Evolutionary conservation across 2,329 filamentous ascomycete species (phyloP).

Genomic region (Paramyrothecium sp.): DNA sequence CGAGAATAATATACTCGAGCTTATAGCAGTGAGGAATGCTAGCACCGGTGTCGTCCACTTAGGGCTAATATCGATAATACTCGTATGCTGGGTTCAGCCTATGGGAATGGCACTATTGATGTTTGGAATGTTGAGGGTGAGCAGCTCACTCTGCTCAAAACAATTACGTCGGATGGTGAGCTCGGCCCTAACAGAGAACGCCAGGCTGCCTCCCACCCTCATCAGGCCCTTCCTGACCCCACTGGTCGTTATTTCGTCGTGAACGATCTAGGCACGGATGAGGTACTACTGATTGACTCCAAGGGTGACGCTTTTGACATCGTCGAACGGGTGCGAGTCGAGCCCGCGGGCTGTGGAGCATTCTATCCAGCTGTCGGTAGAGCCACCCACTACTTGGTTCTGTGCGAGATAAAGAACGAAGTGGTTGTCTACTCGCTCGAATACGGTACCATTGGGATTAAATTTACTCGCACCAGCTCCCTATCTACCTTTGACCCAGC

Average conservation of each 20-base stretch:
- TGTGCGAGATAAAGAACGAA: constrained; percentile 44
- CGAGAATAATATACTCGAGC: constrained; percentile 23
- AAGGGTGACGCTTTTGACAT: constrained; percentile 37
- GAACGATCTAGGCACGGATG: constrained; percentile 48
- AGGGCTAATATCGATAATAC: constrained; percentile 41
- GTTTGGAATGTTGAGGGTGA: constrained; percentile 41
- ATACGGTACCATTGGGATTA: constrained; percentile 27
- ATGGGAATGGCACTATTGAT: constrained; percentile 39
- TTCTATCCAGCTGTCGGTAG: constrained; percentile 37
- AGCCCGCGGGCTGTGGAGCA: constrained; percentile 38
- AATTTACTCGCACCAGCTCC: constrained; percentile 32
- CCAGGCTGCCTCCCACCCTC: constrained; percentile 37
- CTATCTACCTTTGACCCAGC: constrained; percentile 41
- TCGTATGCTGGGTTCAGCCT: constrained; percentile 43
- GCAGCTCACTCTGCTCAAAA: constrained; percentile 35
- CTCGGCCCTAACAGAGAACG: constrained; percentile 30
- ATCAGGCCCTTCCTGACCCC: constrained; percentile 48
- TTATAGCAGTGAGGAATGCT: constrained; percentile 27
- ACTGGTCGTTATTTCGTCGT: constrained; percentile 47
- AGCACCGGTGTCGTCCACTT: constrained; percentile 46
- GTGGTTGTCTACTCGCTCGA: constrained; percentile 41
- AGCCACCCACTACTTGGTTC: constrained; percentile 45
- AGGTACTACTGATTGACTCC: constrained; percentile 43
- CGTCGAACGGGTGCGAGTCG: constrained; percentile 28
- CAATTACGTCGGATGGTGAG: constrained; percentile 29